Evolutionary conservation across 768 basidiomycete genomes (phyloP), one percentile per base, ranked within the genome.

Genomic region (Ramaria rubella): DNA sequence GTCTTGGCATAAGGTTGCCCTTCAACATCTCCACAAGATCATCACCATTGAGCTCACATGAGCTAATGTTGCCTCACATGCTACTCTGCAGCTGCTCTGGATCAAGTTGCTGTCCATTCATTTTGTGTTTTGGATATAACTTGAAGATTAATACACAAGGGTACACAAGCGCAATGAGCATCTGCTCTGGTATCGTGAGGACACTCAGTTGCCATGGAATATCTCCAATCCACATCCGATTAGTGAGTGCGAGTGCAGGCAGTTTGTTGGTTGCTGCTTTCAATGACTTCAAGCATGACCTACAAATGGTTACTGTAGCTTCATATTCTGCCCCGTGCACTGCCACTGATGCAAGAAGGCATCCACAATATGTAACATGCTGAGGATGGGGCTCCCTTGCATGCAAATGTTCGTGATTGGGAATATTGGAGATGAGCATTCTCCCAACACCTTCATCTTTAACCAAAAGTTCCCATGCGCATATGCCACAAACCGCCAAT

Each of bases 221-320:
- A 0, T 58, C 9, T 5, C 75, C 75, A 19, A 75, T 65, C 75
- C 74, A 77, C 30, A 76, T 42, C 6, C 66, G 62, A 53, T 76
- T 77, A 8, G 71, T 69, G 0, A 77, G 66, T 0, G 69, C 55
- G 2, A 69, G 50, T 11, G 30, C 26, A 0, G 70, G 70, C 27
- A 49, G 26, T 11, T 49, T 49, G 46, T 4, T n/a, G n/a, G n/a
- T n/a, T n/a, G n/a, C 46, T 49, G 15, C 11, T 15, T 23, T 29
- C 17, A 49, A 49, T 49, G n/a, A 29, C 46, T 5, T 49, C 21
- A 5, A 4, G 11, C 12, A 5, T 49, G n/a, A n/a, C n/a, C n/a
- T n/a, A n/a, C n/a, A n/a, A n/a, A n/a, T n/a, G n/a, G n/a, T n/a
- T n/a, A n/a, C n/a, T n/a, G n/a, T n/a, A n/a, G n/a, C n/a, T n/a